Base-by-base conservation (phyloP, 495 filamentous ascomycete species). In the Oidiodendron maius region DNA sequence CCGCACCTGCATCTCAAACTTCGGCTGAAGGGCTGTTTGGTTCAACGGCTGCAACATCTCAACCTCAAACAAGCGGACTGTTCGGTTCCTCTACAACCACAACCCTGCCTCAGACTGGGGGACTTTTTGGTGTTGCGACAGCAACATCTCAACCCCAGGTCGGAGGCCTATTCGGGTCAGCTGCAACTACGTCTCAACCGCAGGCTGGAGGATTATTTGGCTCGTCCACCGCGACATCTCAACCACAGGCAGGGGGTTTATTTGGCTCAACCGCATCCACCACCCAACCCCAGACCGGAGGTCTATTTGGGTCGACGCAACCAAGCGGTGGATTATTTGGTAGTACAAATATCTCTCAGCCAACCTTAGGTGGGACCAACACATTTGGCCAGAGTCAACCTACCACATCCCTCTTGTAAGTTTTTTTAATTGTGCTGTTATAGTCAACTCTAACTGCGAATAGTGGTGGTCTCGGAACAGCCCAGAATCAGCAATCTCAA, bases 401-500 rank as follows among this genome's bases (percentile, higher is more conserved):
- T 17, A 30, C 50, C 24, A 42, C 42, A 10, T 53, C 49, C 32
- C 50, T 58, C 40, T 58, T 61, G 58, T 61, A 51, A 49, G 58
- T 53, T 22, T 17, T 0, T n/a, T 18, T 49, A 16, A 21, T 40
- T 40, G 8, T 20, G 20, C 15, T 21, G 6, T 22, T 20, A 11
- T 11, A 40, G 6, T 22, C 22, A 20, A 21, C 12, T 20, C 18
- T 58, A 51, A 58, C 37, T 44, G 8, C 25, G 3, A 21, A 17
- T 20, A 57, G 55, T 45, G 55, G 58, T 25, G 44, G 45, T 30
- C 21, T 56, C 32, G 53, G 50, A 44, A 49, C 20, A 8, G 45
- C 64, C 35, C 67, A 75, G 51, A 76, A 72, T 50, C 71, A 72
- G 40, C 71, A 76, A 51, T 65, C 55, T 50, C 74, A 66, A 59